Conservation (phyloP, 345 rosid genomes). For the Microthlaspi erraticum region DNA sequence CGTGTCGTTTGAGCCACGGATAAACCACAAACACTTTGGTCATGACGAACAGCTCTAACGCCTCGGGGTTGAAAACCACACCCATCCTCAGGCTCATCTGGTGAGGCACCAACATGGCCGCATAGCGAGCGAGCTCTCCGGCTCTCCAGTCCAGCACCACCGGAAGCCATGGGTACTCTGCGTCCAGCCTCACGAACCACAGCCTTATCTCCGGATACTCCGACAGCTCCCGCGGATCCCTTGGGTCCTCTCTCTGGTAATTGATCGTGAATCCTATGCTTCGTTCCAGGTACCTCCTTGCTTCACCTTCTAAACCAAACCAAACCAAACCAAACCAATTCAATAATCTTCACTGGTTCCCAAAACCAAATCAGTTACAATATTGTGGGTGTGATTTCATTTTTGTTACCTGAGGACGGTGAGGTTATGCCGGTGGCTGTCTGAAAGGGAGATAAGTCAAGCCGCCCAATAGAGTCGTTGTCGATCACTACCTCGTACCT, state of each 20-base stretch:
- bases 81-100: conserved; percentile 95
- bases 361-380: no score
- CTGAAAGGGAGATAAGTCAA: conserved; percentile 79
- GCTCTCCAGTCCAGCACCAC: conserved; percentile 87
- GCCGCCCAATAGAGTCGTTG: conserved; percentile 52
- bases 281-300: conserved; percentile 63
- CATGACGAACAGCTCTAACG: conserved; percentile 78
- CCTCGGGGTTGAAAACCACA: conserved; percentile 89
- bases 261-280: conserved; percentile 78
- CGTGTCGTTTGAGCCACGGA: conserved; percentile 67
- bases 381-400: no score
- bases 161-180: conserved; percentile 84
- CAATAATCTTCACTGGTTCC: no score
- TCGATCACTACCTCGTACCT: conserved; percentile 72
- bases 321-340: no score
- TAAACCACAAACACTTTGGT: conserved; percentile 72
- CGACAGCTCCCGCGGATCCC: conserved; percentile 75
- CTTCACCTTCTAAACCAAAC: no score
- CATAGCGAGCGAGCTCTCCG: conserved; percentile 85
- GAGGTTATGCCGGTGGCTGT: conserved; percentile 67
- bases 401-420: conserved; percentile 51
- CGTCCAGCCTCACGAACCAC: conserved; percentile 92
- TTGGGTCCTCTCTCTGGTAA: conserved; percentile 68
- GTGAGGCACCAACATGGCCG: conserved; percentile 72
- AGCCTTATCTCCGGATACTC: conserved; percentile 84